A percentile compares a stretch with the other conserved stretches of the same genome.
phyloP scores from a whole-genome alignment of 73 alveolate genomes.

The Stentor roeselii region DNA sequence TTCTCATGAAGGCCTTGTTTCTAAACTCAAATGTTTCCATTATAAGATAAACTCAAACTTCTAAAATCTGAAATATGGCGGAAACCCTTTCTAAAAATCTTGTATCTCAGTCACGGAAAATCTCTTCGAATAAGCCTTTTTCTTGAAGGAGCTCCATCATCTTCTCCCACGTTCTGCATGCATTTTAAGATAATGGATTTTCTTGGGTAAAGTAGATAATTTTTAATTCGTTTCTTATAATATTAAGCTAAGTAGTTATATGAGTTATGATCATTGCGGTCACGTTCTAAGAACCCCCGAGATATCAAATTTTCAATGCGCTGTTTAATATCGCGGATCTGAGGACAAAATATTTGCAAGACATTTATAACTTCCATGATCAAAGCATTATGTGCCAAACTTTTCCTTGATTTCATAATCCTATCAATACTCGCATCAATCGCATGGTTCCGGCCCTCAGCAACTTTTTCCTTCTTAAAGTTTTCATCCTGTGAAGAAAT shows the following conservation, averaged over 20 bases:
- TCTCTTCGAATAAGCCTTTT: too few relatives aligned
- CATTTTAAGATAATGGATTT: too few relatives aligned
- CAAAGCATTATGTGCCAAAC: slow-evolving; percentile 49
- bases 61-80: too few relatives aligned
- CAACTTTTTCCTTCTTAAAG: slow-evolving; percentile 64
- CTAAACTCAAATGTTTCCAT: not conserved
- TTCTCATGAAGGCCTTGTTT: not conserved
- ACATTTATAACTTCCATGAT: slow-evolving; percentile 44
- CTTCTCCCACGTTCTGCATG: too few relatives aligned
- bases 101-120: too few relatives aligned
- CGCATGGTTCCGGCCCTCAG: slow-evolving; percentile 73
- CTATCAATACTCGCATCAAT: slow-evolving; percentile 85
- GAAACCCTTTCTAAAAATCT: too few relatives aligned
- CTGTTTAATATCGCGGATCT: not conserved
- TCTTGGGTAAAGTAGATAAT: too few relatives aligned
- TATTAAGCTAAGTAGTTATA: slow-evolving; percentile 16
- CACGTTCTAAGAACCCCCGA: slow-evolving; percentile 25
- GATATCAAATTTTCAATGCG: slow-evolving; percentile 17
- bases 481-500: slow-evolving; percentile 60
- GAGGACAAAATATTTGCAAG: slow-evolving; percentile 57
- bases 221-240: too few relatives aligned
- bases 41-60: too few relatives aligned
- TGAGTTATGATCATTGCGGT: not conserved
- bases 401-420: slow-evolving; percentile 69
- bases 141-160: too few relatives aligned